Percentiles rank a stretch among this genome's conserved stretches.
Conservation (phyloP, 2,329 filamentous ascomycete species). For the Colletotrichum eremochloae region DNA sequence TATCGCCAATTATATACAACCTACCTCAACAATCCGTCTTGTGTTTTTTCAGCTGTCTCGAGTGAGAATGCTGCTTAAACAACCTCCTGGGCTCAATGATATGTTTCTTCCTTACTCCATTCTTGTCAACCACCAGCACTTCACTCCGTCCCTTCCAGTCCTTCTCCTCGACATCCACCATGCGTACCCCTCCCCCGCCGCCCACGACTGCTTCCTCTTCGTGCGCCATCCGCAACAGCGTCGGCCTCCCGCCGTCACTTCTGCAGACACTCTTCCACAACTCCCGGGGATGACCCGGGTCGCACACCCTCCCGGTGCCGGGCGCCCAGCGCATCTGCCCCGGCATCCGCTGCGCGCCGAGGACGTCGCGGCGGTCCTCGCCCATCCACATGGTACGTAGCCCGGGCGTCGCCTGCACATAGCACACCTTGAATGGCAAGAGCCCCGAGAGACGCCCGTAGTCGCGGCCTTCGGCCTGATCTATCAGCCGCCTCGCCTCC, state of each 20-base stretch:
- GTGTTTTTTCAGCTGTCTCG: conserved; percentile 4
- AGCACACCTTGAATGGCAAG: conserved; percentile 58
- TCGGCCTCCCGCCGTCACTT: conserved; percentile 22
- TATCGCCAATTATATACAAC: too few relatives aligned
- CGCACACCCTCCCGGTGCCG: conserved; percentile 31
- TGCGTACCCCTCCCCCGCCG: neutral
- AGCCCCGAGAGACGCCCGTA: conserved; percentile 56
- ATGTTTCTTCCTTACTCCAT: conserved; percentile 23
- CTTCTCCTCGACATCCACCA: conserved; percentile 36
- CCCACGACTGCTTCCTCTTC: neutral
- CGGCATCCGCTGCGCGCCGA: conserved; percentile 57
- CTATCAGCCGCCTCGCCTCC: conserved; percentile 4
- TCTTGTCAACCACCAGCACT: conserved; percentile 19
- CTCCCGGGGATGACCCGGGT: conserved; percentile 26
- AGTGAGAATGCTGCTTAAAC: neutral
- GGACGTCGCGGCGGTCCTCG: conserved; percentile 58
- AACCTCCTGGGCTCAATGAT: conserved; percentile 33
- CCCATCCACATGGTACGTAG: conserved; percentile 55
- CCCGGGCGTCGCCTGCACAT: conserved; percentile 56
- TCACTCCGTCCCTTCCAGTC: conserved; percentile 39
- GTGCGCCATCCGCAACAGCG: conserved; percentile 36
- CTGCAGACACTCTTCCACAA: conserved; percentile 21
- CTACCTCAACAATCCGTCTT: neutral
- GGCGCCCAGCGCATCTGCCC: conserved; percentile 48
- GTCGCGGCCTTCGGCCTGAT: conserved; percentile 38